Percentiles rank a stretch among this genome's conserved stretches.
Conservation (phyloP, 1,139 yeast species). For the Saccharomyces hybrid region DNA sequence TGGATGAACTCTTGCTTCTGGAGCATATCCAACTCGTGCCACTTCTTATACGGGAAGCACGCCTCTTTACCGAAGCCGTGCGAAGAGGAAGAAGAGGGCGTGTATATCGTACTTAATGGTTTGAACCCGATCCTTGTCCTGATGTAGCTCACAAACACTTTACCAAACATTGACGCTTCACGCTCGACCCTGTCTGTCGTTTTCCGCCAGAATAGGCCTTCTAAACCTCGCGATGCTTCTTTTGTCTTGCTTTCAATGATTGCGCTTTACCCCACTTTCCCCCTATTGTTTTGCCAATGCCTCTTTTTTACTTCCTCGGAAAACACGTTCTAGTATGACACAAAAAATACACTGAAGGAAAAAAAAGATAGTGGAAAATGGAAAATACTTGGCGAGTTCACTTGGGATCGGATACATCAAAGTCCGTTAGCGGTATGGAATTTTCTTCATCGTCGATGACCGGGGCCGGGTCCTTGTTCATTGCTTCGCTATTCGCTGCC, state of each 20-base stretch:
- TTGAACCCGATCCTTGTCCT: neutral
- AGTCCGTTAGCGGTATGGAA: neutral
- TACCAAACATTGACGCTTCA: neutral
- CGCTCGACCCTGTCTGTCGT: neutral
- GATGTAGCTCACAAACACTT: neutral
- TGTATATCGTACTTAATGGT: neutral
- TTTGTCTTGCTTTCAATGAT: neutral
- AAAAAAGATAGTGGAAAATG: neutral
- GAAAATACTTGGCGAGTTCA: neutral
- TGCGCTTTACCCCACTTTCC: neutral
- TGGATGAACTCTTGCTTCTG: slow-evolving; percentile 25
- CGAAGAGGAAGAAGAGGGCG: neutral
- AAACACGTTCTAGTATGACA: neutral
- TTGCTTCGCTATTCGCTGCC: no score
- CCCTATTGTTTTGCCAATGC: neutral
- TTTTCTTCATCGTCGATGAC: neutral
- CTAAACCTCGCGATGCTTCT: neutral
- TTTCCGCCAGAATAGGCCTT: neutral
- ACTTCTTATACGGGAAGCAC: slow-evolving; percentile 16
- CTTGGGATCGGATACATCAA: neutral
- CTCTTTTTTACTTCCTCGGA: neutral
- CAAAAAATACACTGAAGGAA: neutral
- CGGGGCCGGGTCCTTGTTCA: neutral
- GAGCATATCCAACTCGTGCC: slow-evolving; percentile 20
- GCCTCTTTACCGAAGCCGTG: slow-evolving; percentile 11